Evolutionary conservation across 768 basidiomycete genomes (phyloP).

Genomic region (Leccinellum rugosiceps): DNA sequence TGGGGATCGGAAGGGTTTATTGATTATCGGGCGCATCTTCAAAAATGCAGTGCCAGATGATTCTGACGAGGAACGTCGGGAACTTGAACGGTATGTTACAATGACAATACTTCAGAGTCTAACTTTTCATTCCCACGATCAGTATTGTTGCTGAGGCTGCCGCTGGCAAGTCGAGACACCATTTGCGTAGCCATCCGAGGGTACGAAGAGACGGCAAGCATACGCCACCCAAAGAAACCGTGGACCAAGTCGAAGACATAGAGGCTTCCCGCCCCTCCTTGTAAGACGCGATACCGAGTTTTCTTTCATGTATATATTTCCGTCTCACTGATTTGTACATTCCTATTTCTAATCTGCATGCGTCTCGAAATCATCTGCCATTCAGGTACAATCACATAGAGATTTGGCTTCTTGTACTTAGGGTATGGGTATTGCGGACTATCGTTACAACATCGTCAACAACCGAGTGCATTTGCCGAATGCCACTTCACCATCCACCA

Average conservation of each 20-base stretch:
- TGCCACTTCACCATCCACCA: slow-evolving; percentile 1
- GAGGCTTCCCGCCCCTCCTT: slow-evolving; percentile 10
- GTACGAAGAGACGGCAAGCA: slow-evolving; percentile 36
- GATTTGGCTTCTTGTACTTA: slow-evolving; percentile 1
- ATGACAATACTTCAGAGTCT: background rate
- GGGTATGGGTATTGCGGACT: slow-evolving; percentile 9
- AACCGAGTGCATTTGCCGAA: background rate
- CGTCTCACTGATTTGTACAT: slow-evolving; percentile 14
- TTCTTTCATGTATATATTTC: slow-evolving; percentile 16
- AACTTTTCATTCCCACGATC: slow-evolving; percentile 2
- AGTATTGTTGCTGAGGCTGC: slow-evolving; percentile 90
- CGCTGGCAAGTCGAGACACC: slow-evolving; percentile 62
- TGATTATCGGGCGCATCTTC: slow-evolving; percentile 88
- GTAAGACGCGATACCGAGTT: slow-evolving; percentile 10
- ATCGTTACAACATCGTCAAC: slow-evolving; percentile 15
- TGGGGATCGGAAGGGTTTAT: slow-evolving; percentile 56
- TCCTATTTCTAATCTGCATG: slow-evolving; percentile 20
- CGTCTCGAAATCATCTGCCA: slow-evolving; percentile 8
- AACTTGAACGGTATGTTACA: slow-evolving; percentile 77
- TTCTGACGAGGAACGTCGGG: slow-evolving; percentile 89
- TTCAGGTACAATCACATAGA: slow-evolving; percentile 15
- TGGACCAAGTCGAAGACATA: slow-evolving; percentile 24
- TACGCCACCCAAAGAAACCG: slow-evolving; percentile 34
- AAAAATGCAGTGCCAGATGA: slow-evolving; percentile 83
- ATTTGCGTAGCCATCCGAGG: slow-evolving; percentile 28